Conservation (phyloP, 23 red algal genomes). For the Gracilaria caudata region DNA sequence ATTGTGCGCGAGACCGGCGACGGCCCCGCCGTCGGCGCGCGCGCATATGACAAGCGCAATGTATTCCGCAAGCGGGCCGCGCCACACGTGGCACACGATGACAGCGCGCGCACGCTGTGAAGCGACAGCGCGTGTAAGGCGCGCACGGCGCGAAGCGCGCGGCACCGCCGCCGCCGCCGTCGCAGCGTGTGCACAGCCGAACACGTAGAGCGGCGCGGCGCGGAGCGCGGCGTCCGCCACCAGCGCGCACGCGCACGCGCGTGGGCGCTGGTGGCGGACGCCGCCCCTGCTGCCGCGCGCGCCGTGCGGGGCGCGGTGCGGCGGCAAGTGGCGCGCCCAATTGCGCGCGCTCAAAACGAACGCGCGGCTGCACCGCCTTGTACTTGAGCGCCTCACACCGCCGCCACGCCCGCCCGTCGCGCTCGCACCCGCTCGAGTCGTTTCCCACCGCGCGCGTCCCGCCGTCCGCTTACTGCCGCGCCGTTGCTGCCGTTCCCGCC, state of each 20-base stretch:
- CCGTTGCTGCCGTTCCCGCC: neutral
- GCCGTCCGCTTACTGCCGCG: neutral
- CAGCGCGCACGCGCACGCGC: too few relatives aligned
- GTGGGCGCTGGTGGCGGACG: neutral
- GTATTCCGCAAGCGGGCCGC: too few relatives aligned
- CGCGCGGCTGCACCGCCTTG: conserved; percentile 30
- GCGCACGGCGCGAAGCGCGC: neutral
- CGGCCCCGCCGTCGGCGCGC: too few relatives aligned
- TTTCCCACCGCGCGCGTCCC: neutral
- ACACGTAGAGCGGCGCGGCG: neutral
- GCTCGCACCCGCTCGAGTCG: conserved; percentile 2
- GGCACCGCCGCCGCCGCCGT: neutral
- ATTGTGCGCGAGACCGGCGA: too few relatives aligned
- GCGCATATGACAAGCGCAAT: too few relatives aligned
- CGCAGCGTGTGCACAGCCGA: neutral
- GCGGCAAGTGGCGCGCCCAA: neutral
- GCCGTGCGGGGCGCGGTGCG: neutral
- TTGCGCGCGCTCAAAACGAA: conserved; percentile 12
- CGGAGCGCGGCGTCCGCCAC: neutral
- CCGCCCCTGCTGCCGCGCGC: neutral
- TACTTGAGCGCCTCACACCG: neutral
- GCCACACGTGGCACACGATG: too few relatives aligned
- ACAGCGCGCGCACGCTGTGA: neutral
- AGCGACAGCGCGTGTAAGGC: neutral
- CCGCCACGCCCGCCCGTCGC: neutral